Percentiles rank a stretch among this genome's conserved stretches.
Conservation (phyloP, 164 flowering plant genomes). For the Taxillus chinensis region DNA sequence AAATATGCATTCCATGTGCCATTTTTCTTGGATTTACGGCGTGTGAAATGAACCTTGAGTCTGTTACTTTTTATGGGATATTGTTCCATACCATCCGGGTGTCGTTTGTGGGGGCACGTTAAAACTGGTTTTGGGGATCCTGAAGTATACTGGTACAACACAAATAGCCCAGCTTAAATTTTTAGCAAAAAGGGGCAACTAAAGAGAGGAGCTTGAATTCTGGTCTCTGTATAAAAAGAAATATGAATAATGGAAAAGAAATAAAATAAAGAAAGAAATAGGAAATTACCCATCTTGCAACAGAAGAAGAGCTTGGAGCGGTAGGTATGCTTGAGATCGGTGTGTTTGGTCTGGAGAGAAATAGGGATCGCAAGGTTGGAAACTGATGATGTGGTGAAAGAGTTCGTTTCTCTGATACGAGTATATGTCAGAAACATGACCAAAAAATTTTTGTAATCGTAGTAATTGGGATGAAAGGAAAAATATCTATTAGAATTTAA, state of each 20-base stretch:
- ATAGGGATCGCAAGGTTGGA: constrained; percentile 64
- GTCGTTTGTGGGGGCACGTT: constrained; percentile 36
- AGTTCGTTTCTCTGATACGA: constrained; percentile 40
- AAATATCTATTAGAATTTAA: no score
- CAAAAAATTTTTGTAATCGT: neutral
- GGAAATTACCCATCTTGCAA: constrained; percentile 11
- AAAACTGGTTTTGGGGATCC: constrained; percentile 66
- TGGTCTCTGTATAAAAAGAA: no score
- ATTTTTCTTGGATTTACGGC: constrained; percentile 72
- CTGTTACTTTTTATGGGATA: constrained; percentile 64
- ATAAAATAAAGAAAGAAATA: no score
- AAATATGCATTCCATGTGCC: constrained; percentile 51
- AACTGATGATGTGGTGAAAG: constrained; percentile 61
- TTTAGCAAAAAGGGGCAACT: neutral
- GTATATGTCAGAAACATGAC: neutral
- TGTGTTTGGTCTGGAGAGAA: constrained; percentile 33
- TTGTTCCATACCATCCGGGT: constrained; percentile 37
- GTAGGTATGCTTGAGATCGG: constrained; percentile 13
- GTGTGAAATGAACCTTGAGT: constrained; percentile 59
- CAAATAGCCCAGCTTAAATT: neutral
- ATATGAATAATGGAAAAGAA: neutral
- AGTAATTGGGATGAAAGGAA: no score
- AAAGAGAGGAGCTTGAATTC: neutral
- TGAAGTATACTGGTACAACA: constrained; percentile 40
- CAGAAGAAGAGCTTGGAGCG: constrained; percentile 31